These are phyloP conservation scores for Aschersonia sp. DNA, from an alignment of 2,329 filamentous ascomycete genomes.

Conservation along the genomic window DNA sequence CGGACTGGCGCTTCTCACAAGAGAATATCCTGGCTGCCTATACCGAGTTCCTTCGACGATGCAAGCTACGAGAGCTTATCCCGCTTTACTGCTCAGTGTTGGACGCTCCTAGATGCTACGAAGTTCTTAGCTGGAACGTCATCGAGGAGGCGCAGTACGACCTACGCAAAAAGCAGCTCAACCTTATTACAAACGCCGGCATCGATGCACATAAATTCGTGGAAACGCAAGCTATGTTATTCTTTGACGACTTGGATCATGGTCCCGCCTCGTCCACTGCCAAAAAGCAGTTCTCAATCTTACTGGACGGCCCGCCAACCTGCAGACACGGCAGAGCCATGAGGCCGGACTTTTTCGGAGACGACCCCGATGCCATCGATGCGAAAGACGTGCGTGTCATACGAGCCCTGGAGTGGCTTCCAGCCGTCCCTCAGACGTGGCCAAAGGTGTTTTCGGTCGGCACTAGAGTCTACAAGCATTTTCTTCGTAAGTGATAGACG, in stretches of 20 bases:
- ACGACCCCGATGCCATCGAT: slow-evolving; percentile 37
- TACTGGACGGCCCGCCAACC: slow-evolving; percentile 23
- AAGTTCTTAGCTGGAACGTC: slow-evolving; percentile 62
- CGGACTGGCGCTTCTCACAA: slow-evolving; percentile 29
- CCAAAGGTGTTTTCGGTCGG: slow-evolving; percentile 54
- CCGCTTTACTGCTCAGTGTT: slow-evolving; percentile 82
- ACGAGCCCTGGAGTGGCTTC: slow-evolving; percentile 71
- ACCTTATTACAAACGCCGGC: slow-evolving; percentile 58
- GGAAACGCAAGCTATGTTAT: slow-evolving; percentile 46
- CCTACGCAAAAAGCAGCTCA: slow-evolving; percentile 54
- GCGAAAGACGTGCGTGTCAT: slow-evolving; percentile 59
- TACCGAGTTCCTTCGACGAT: slow-evolving; percentile 61
- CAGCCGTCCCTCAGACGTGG: slow-evolving; percentile 61
- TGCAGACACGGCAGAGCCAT: slow-evolving; percentile 43
- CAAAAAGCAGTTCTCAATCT: slow-evolving; percentile 33
- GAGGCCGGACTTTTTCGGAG: slow-evolving; percentile 55
- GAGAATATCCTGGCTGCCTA: slow-evolving; percentile 74
- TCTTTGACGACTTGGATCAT: slow-evolving; percentile 32
- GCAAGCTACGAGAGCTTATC: slow-evolving; percentile 61
- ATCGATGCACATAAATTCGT: slow-evolving; percentile 64
- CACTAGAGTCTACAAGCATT: slow-evolving; percentile 64
- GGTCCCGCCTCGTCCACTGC: slow-evolving; percentile 18
- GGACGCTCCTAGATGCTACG: slow-evolving; percentile 46
- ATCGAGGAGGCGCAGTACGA: slow-evolving; percentile 54
- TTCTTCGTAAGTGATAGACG: slow-evolving; percentile 52